Evolutionary conservation across 139 green algal species (phyloP), one percentile per base, ranked within the genome.

Genomic region (Picochlorum sp.): DNA sequence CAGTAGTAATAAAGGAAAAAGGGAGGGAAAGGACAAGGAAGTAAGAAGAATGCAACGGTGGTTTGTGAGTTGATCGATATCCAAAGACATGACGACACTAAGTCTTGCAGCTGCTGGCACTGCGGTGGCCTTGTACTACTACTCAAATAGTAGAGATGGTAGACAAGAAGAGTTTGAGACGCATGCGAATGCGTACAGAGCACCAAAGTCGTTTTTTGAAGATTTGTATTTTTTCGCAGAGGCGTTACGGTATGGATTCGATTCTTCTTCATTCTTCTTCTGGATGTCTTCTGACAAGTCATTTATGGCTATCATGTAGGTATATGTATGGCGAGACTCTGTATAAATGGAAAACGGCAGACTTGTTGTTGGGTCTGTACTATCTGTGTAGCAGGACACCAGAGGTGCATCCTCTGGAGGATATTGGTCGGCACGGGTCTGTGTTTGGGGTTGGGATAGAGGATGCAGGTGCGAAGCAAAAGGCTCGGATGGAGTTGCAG

Each of bases 331-430:
- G 72, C 3, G 87, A 95, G 64, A 92, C 85, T 0, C 56, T 95
- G 23, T 83, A 78, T 1, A 66, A 79, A 7, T 95, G 87, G 87
- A 77, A 81, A 45, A 88, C 86, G 0, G 74, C 84, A 20, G 87
- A 95, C 69, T 65, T 95, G 56, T 81, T 95, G 31, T 81, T 95
- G 21, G 87, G 87, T 15, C 66, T 95, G 14, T 81, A 78, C 1
- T 95, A 95, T 68, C 62, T 95, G 16, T 79, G 79, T 2, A 67
- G 85, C 15, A 67, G 74, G 13, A 21, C 13, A 34, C 47, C 47
- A 21, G 70, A 85, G 11, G 72, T 68, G 30, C 82, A 88, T 55
- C 72, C 82, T 3, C 74, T 81, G 0, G 60, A 72, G 10, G 84
- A 91, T 67, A 87, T 92, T 26, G 84, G 79, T 7, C 34, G n/a